Evolutionary conservation across 2,329 filamentous ascomycete genomes (phyloP).

Genomic region (Epichloe festucae): DNA sequence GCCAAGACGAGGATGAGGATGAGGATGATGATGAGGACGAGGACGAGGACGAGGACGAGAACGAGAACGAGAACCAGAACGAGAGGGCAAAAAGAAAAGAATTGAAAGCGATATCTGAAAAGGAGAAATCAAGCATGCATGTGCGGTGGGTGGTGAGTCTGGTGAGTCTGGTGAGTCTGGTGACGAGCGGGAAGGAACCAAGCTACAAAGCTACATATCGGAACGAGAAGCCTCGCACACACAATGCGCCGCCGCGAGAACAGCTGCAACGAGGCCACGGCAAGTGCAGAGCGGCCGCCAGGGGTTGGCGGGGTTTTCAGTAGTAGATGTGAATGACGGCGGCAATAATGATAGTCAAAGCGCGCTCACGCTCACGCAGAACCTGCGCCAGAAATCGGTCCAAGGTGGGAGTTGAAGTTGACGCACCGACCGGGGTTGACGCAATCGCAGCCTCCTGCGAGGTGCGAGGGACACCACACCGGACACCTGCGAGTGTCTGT

Average conservation of each 20-base stretch:
- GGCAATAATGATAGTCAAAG: not conserved
- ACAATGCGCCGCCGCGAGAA: too few species aligned
- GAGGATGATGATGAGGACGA: too few species aligned
- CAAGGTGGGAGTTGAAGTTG: not conserved
- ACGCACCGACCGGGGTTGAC: too few species aligned
- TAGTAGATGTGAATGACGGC: not conserved
- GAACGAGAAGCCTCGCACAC: too few species aligned
- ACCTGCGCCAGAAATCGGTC: not conserved
- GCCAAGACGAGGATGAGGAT: not conserved
- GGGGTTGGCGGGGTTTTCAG: constrained; percentile 3
- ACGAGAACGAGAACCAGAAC: not conserved
- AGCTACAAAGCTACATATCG: not conserved
- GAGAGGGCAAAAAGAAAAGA: not conserved
- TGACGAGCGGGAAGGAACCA: constrained; percentile 2
- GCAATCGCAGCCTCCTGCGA: too few species aligned
- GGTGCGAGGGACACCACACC: too few species aligned
- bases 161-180: not conserved
- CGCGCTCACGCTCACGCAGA: constrained; percentile 1
- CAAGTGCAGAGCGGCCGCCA: too few species aligned
- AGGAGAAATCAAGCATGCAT: not conserved
- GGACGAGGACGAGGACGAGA: too few species aligned
- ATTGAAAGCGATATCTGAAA: not conserved
- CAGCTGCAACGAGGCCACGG: too few species aligned
- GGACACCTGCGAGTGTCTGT: too few species aligned
- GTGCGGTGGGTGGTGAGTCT: not conserved